phyloP scores from a whole-genome alignment of 2,329 filamentous ascomycete genomes.

The Leptographium galeiforme region DNA sequence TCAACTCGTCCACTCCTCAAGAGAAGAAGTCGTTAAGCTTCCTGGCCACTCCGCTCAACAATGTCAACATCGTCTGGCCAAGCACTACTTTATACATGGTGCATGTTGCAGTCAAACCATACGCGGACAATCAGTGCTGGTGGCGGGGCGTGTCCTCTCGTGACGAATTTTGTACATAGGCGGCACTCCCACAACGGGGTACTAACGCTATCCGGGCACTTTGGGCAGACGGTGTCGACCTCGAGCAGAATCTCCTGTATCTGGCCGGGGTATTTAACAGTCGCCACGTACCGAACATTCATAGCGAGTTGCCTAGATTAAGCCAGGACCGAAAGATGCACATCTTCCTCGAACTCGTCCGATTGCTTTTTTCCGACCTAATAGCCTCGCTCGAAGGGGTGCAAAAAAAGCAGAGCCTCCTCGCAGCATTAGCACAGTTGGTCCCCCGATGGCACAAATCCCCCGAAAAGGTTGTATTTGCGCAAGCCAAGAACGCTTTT shows the following conservation, averaged over 20 bases:
- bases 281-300: too few relatives aligned
- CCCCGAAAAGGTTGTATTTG: too few relatives aligned
- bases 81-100: not conserved
- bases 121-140: not conserved
- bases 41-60: not conserved
- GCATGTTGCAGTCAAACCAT: not conserved
- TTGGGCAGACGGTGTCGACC: not conserved
- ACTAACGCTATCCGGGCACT: not conserved
- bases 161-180: not conserved
- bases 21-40: too few relatives aligned
- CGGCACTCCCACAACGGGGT: not conserved
- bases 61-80: not conserved
- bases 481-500: not conserved
- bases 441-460: too few relatives aligned
- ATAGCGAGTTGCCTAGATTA: too few relatives aligned
- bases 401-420: too few relatives aligned
- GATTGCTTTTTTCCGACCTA: too few relatives aligned
- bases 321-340: too few relatives aligned
- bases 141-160: not conserved
- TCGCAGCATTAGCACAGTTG: too few relatives aligned
- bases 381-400: too few relatives aligned
- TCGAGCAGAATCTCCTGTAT: not conserved
- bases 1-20: too few relatives aligned
- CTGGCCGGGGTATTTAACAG: not conserved
- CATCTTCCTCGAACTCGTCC: too few relatives aligned